Conservation (phyloP, 371 early-diverging fungal genomes). For the Dichotomocladium elegans region DNA sequence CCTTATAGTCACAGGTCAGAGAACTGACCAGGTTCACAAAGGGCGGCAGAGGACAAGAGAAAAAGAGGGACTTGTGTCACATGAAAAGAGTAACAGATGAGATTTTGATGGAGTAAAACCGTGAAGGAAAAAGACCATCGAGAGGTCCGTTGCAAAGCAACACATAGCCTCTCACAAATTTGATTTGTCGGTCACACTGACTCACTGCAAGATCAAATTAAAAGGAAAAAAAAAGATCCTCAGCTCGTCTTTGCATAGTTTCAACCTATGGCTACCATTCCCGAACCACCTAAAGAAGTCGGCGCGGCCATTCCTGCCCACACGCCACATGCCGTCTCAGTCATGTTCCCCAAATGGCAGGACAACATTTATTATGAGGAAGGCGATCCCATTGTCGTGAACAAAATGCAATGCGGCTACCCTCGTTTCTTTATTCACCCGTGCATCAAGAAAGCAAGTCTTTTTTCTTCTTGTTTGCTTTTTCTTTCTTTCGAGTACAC, state of each 20-base stretch:
- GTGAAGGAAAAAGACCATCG: too few relatives aligned
- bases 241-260: neutral
- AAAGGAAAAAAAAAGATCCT: neutral
- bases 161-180: too few relatives aligned
- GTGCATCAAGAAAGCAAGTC: constrained; percentile 63
- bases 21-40: too few relatives aligned
- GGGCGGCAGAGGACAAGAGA: too few relatives aligned
- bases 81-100: too few relatives aligned
- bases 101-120: too few relatives aligned
- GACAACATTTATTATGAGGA: constrained; percentile 93
- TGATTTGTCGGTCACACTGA: too few relatives aligned
- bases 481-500: neutral
- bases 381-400: constrained; percentile 68
- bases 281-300: constrained; percentile 43
- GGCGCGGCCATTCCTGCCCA: constrained; percentile 71
- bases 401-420: constrained; percentile 82
- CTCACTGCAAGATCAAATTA: neutral
- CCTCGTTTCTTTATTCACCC: constrained; percentile 90
- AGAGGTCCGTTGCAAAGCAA: too few relatives aligned
- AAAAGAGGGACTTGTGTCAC: too few relatives aligned
- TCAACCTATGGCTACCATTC: constrained; percentile 17
- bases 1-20: too few relatives aligned
- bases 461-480: neutral
- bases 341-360: constrained; percentile 87
- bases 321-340: constrained; percentile 87